A percentile compares a stretch with the other conserved stretches of the same genome.
phyloP scores from a whole-genome alignment of 2,329 filamentous ascomycete genomes.

The Pyrenophora seminiperda region DNA sequence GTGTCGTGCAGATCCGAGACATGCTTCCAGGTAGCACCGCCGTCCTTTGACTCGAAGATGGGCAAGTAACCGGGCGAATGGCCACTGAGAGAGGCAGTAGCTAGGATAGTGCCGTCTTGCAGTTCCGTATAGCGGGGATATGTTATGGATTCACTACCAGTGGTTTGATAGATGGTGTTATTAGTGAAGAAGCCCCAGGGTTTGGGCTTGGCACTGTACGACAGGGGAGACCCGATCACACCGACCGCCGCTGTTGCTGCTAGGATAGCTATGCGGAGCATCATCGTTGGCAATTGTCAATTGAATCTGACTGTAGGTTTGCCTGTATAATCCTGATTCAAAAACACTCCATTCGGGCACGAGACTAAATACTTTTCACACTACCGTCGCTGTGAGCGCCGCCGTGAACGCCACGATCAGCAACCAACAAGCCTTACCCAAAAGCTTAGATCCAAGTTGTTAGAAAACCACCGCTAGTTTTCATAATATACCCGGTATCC shows the following conservation, averaged over 20 bases:
- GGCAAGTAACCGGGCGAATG: slow-evolving; percentile 41
- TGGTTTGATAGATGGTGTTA: slow-evolving; percentile 28
- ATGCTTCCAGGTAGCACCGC: slow-evolving; percentile 61
- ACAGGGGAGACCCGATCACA: neutral
- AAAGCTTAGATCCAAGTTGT: slow-evolving; percentile 5
- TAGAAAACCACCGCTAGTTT: neutral
- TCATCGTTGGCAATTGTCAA: neutral
- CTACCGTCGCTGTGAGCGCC: neutral
- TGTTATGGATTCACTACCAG: slow-evolving; percentile 18
- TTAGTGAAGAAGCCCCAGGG: slow-evolving; percentile 28
- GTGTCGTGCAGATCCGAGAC: slow-evolving; percentile 65
- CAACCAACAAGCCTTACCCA: neutral
- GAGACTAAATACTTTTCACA: slow-evolving; percentile 3
- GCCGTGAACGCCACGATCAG: neutral
- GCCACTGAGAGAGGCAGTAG: slow-evolving; percentile 20
- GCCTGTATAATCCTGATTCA: neutral
- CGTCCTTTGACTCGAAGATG: slow-evolving; percentile 52
- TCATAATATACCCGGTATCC: slow-evolving; percentile 12
- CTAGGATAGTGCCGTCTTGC: slow-evolving; percentile 24
- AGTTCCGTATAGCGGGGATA: slow-evolving; percentile 25
- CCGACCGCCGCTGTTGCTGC: neutral
- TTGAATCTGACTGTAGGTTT: neutral
- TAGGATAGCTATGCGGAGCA: neutral
- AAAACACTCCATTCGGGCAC: neutral
- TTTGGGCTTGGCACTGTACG: slow-evolving; percentile 2